phyloP scores from a whole-genome alignment of 306 rosid genomes.

The Cercis canadensis region DNA sequence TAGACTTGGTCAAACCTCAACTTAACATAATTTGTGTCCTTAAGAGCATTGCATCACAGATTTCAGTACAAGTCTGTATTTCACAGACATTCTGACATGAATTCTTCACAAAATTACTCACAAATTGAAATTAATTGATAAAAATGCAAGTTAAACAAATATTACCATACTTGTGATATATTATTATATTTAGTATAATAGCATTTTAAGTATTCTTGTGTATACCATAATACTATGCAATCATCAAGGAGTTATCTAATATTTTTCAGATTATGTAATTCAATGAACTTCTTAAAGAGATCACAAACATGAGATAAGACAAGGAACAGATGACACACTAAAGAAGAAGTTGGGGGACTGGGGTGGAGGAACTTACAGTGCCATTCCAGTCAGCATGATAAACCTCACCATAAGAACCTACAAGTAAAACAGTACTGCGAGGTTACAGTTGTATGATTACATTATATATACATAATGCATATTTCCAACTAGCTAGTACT shows the following conservation, averaged over 20 bases:
- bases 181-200: neutral
- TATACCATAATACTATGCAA: slow-evolving; percentile 24
- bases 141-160: slow-evolving; percentile 12
- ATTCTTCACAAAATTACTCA: slow-evolving; percentile 23
- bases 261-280: slow-evolving; percentile 15
- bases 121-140: slow-evolving; percentile 20
- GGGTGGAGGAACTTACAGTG: slow-evolving; percentile 70
- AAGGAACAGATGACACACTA: slow-evolving; percentile 7
- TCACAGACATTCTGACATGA: slow-evolving; percentile 2
- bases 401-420: slow-evolving; percentile 88
- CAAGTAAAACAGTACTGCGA: slow-evolving; percentile 17
- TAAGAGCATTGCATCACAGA: slow-evolving; percentile 8
- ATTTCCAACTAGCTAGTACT: too few relatives aligned
- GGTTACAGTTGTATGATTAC: slow-evolving; percentile 36
- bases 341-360: slow-evolving; percentile 2
- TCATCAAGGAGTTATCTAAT: slow-evolving; percentile 23
- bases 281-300: neutral
- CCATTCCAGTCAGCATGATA: slow-evolving; percentile 90
- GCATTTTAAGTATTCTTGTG: slow-evolving; percentile 17
- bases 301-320: slow-evolving; percentile 12
- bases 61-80: slow-evolving; percentile 11
- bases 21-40: slow-evolving; percentile 6
- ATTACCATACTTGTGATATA: slow-evolving; percentile 14
- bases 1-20: slow-evolving; percentile 25
- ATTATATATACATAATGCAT: slow-evolving; percentile 10